Evolutionary conservation across 495 filamentous ascomycete species (phyloP), one percentile per base, ranked within the genome.

Genomic region (Penicillium fimorum): DNA sequence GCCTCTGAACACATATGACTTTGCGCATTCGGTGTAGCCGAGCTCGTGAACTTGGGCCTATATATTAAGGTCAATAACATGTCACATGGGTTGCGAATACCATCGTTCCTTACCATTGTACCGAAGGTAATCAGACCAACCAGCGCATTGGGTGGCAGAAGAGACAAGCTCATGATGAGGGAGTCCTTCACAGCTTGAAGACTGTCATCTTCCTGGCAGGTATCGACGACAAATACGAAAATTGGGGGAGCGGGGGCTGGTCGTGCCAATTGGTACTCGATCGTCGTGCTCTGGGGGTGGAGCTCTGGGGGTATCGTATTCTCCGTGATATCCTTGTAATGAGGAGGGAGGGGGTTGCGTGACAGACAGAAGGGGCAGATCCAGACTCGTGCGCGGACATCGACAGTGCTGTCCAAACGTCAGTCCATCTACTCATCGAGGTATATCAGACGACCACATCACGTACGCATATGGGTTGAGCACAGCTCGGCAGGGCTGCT

Each of bases 1-100:
- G 44, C 95, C 95, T 25, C 95, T 84, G 80, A 99, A 99, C 18
- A 99, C 95, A 66, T 97, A 99, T n/a, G 95, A 96, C 75, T 99
- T 99, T 57, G 94, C 90, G 67, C 95, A 97, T 70, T 97, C 94
- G 33, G 88, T 92, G 70, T 99, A 99, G 53, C 95, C 95, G 65
- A 99, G 87, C 76, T 99, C 95, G 66, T 99, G 95, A 24, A 99
- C 90, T 84, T 97, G 92, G 38, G 92, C 81, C 90, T 94, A 60
- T 37, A 59, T 42, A 15, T 42, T 29, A 12, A 15, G 17, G 35
- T 65, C 50, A 57, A 51, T 60, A 82, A 48, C 50, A 59, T 41
- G 45, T 27, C 51, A 42, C 30, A 22, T 22, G 22, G 47, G 11
- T 40, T 20, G 20, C 41, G 35, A 43, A 53, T 18, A 44, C 11